Conservation (phyloP, 345 rosid species). For the Pistacia vera region DNA sequence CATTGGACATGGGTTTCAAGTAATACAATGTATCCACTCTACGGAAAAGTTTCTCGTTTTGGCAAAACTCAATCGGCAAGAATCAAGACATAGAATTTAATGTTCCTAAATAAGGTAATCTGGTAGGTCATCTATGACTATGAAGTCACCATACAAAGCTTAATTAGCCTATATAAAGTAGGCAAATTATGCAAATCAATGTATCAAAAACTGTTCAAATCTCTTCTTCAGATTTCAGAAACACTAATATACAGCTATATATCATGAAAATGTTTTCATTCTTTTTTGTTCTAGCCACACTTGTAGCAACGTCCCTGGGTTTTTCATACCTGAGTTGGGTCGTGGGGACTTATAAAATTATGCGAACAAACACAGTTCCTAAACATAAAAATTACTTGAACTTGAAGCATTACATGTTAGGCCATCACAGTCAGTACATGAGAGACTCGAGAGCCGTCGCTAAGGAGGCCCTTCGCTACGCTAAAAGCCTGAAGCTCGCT, state of each 20-base stretch:
- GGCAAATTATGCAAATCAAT: too few species aligned
- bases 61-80: too few species aligned
- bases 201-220: too few species aligned
- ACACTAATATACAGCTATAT: background rate
- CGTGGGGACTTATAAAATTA: constrained; percentile 58
- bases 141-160: too few species aligned
- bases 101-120: too few species aligned
- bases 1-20: too few species aligned
- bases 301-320: constrained; percentile 15
- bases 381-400: constrained; percentile 26
- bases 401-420: constrained; percentile 53
- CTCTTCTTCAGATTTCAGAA: background rate
- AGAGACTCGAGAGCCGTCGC: constrained; percentile 45
- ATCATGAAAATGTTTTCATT: background rate
- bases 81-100: too few species aligned
- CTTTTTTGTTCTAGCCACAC: constrained; percentile 16
- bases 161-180: too few species aligned
- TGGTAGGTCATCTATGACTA: too few species aligned
- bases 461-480: constrained; percentile 38
- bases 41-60: too few species aligned
- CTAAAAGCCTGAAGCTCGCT: constrained; percentile 32
- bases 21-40: too few species aligned
- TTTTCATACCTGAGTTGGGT: constrained; percentile 63
- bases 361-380: constrained; percentile 50
- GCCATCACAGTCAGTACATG: constrained; percentile 37